Base-by-base conservation (phyloP, 805 yeast genomes). In the Pichia cephalocereana region DNA sequence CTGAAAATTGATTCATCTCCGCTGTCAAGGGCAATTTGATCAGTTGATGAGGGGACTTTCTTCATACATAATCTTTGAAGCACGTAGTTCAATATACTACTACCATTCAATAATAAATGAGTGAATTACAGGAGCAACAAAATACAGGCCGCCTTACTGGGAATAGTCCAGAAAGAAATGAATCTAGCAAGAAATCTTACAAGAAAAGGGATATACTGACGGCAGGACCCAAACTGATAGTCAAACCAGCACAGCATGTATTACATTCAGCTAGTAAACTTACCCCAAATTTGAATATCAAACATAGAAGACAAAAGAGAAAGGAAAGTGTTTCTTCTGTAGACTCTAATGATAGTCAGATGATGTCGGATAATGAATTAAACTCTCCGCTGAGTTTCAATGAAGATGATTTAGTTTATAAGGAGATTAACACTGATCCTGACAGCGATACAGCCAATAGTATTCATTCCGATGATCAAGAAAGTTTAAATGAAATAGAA, bases 191-290 rank as follows among this genome's bases (percentile, higher is more conserved):
- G n/a, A 15, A 43, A 17, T 18, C 38, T 12, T 17, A 19, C 26
- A 44, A 38, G 17, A 44, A 37, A n/a, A 26, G 37, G 17, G 31
- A 38, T 26, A 17, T 44, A 11, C 17, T 44, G 36, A 38, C 26
- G 19, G 46, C 39, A 9, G 39, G 42, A 12, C 50, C 42, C n/a
- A 44, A 28, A 15, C 15, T 31, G 39, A 39, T 47, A 6, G 23
- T 19, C 11, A 17, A 37, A 12, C 43, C 31, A n/a, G 32, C 42
- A 18, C 38, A 34, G 12, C 49, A 43, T 39, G 8, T 43, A 18
- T 23, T 43, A 11, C 32, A 19, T 19, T 19, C 45, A 11, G 45
- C 45, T 10, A 19, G 38, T 6, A 43, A 28, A 34, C 9, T 43
- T 8, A 31, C 40, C n/a, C 41, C 28, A 4, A 34, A 34, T 4